Base-by-base conservation (phyloP, 129 eudicot genomes). In the Lonicera japonica region DNA sequence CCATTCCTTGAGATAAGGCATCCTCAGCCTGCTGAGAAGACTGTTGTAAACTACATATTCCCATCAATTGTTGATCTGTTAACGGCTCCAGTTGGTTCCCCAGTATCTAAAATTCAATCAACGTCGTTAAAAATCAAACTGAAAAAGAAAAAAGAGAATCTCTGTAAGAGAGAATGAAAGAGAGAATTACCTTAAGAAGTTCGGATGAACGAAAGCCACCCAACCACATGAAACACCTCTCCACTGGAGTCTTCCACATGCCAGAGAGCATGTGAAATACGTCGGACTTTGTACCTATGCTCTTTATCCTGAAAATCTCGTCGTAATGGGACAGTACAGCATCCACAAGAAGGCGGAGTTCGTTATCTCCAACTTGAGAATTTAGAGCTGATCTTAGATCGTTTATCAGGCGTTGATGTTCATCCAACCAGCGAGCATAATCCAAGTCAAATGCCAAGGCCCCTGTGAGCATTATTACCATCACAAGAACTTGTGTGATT, bases 221-320 rank as follows among this genome's bases (percentile, higher is more conserved):
- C 15, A 94, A 78, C 99, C 99, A 94, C 99, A 94, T 80, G 82
- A 94, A 94, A 65, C 94, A 94, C 60, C 96, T 80, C 65, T 94
- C 99, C 9, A 86, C 99, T 14, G 99, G 99, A 60, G 99, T 80
- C 52, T 88, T 94, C 99, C 99, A 94, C 96, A 88, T 94, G 76
- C 99, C 99, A 6, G 99, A 88, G 23, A 94, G 96, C 86, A 94
- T 74, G 82, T 94, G 99, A 61, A 94, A 94, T 1, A 86, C 89
- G 57, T 94, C 95, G 2, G 94, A 76, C 38, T 85, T 94, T 39
- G 89, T 80, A 40, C 89, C 96, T 41, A 83, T 34, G 59, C 77
- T 67, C 73, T 94, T 94, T 24, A 88, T 83, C 66, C 92, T 73
- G 76, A 83, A 94, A 22, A 82, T 69, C 54, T 94, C 96, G 5